Evolutionary conservation across 2,329 filamentous ascomycete species (phyloP).

Genomic region (Colletotrichum karsti): DNA sequence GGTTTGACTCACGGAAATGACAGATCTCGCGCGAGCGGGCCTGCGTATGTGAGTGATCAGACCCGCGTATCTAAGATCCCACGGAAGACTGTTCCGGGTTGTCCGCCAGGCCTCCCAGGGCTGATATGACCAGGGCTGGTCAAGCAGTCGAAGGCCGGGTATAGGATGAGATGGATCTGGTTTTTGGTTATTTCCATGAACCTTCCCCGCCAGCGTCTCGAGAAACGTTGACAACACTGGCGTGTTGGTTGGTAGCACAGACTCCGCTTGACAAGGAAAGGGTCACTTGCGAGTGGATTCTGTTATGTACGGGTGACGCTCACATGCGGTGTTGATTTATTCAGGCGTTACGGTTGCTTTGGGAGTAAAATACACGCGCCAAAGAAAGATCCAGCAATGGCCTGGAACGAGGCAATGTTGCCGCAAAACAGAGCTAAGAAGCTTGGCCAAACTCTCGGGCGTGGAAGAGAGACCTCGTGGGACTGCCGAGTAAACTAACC

Average conservation of each 20-base stretch:
- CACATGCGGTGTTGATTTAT: not conserved
- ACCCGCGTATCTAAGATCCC: not conserved
- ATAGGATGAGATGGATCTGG: not conserved
- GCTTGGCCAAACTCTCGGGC: not conserved
- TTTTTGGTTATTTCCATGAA: not conserved
- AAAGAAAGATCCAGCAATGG: not conserved
- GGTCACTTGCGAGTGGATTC: constrained; percentile 1
- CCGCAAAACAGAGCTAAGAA: too few species aligned
- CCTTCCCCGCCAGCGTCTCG: not conserved
- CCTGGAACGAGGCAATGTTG: too few species aligned
- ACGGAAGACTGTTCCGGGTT: not conserved
- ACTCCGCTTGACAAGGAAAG: not conserved
- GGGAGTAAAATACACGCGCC: not conserved
- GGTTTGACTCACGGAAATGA: not conserved
- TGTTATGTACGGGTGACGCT: not conserved
- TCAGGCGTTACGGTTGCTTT: not conserved
- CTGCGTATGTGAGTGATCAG: constrained; percentile 3
- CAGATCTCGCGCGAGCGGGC: not conserved
- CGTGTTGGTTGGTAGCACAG: not conserved
- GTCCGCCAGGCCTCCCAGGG: not conserved
- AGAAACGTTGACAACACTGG: not conserved
- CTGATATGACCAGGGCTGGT: not conserved
- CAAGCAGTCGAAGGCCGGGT: not conserved
- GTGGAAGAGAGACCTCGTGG: too few species aligned
- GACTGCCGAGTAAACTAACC: too few species aligned